Base-by-base conservation (phyloP, 805 yeast species). In the Metschnikowia noctiluminum region DNA sequence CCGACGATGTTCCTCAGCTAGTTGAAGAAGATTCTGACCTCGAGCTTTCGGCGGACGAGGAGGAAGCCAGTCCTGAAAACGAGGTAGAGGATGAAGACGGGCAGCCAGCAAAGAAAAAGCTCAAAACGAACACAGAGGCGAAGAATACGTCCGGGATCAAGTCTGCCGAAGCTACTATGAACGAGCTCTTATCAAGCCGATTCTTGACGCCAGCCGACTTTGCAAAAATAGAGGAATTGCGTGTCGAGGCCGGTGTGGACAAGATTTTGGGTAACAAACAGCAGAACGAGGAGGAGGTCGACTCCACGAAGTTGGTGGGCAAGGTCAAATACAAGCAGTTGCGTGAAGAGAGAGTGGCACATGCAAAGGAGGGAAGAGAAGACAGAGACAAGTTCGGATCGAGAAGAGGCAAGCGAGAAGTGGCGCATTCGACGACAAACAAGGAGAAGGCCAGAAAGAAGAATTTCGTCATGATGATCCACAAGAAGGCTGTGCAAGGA, bases 401-500 rank as follows among this genome's bases (percentile, higher is more conserved):
- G 15, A 81, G 84, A 65, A 87, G 82, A 73, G 96, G 96, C 62
- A 85, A 84, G 69, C 74, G 84, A 62, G 85, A 82, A 26, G 78
- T 79, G 47, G 76, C 80, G 14, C 97, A 86, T 64, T 88, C 96
- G 28, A 91, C 98, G 10, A 94, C 99, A 2, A 94, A 94, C 68
- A 83, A 82, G 70, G 97, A 95, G 71, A 94, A 94, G 81, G 95
- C 90, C 26, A 81, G 98, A 69, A 89, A 89, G 89, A 94, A 94
- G 96, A 94, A 94, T 71, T 94, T 90, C 64, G 92, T 94, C 65
- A 94, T 94, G 99, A 88, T 88, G 92, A 88, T 94, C 59, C 99
- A 94, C 70, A 94, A 92, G 74, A 82, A 82, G 61, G 84, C 88
- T 43, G 98, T 94, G 36, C 96, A 88, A 69, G 98, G 98, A 54